These are phyloP conservation scores for Talaromyces sp. DNA, from an alignment of 2,329 filamentous ascomycete genomes.

Conservation along the genomic window DNA sequence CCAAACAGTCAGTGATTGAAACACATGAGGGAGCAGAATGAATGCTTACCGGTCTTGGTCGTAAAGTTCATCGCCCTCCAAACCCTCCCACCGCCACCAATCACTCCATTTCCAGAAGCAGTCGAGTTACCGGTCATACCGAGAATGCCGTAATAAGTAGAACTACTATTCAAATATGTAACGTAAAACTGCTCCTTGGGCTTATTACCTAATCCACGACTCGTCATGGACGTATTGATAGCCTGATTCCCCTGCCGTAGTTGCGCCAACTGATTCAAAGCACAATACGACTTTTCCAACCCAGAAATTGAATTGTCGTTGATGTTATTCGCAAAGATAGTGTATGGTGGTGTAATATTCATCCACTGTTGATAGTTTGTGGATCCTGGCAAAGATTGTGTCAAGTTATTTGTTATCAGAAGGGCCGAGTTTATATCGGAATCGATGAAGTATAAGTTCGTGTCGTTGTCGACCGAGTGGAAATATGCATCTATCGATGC, in stretches of 20 bases:
- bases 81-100: slow-evolving; percentile 72
- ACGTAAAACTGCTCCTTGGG: slow-evolving; percentile 90
- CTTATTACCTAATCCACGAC: slow-evolving; percentile 60
- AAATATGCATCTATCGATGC: slow-evolving; percentile 77
- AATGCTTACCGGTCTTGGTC: slow-evolving; percentile 68
- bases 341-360: slow-evolving; percentile 64
- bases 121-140: slow-evolving; percentile 60
- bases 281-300: slow-evolving; percentile 77
- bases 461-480: slow-evolving; percentile 55
- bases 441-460: slow-evolving; percentile 74
- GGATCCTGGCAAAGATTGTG: slow-evolving; percentile 46
- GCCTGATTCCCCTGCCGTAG: slow-evolving; percentile 61
- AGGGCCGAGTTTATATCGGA: slow-evolving; percentile 77
- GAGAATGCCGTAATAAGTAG: slow-evolving; percentile 69
- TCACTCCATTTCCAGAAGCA: slow-evolving; percentile 50
- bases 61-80: slow-evolving; percentile 69
- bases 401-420: slow-evolving; percentile 69
- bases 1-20: not conserved
- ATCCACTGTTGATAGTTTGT: slow-evolving; percentile 55
- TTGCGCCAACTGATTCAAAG: slow-evolving; percentile 64
- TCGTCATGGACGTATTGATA: slow-evolving; percentile 64
- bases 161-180: slow-evolving; percentile 67
- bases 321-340: slow-evolving; percentile 69
- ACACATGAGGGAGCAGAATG: not conserved
- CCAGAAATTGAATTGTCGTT: slow-evolving; percentile 62